Percentiles rank a stretch among this genome's conserved stretches.
Conservation (phyloP, 306 rosid genomes). For the Prosopis cineraria region DNA sequence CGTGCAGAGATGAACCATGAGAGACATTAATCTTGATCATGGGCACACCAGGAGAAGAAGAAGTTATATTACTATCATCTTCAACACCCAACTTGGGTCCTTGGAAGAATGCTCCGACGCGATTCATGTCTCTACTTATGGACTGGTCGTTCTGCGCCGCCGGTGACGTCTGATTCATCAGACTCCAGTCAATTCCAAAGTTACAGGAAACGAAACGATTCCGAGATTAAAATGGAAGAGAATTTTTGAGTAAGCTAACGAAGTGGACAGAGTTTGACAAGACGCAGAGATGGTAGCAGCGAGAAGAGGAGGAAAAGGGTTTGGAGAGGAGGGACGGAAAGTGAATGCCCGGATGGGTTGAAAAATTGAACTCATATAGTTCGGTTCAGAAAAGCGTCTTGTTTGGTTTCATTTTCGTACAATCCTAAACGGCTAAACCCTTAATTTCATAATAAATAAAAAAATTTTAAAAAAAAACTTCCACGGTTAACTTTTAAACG, state of each 20-base stretch:
- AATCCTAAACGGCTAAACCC: too few species aligned
- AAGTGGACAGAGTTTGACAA: not conserved
- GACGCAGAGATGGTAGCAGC: not conserved
- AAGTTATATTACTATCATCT: not conserved
- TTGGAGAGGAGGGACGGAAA: not conserved
- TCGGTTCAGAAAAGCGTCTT: not conserved
- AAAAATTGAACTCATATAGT: not conserved
- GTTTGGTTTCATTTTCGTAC: too few species aligned
- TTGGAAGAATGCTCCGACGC: constrained; percentile 2
- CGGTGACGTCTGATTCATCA: not conserved
- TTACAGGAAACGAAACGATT: not conserved
- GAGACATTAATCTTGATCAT: constrained; percentile 43
- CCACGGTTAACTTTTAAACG: too few species aligned
- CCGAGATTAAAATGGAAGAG: not conserved
- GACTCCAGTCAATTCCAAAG: not conserved
- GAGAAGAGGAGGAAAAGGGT: not conserved
- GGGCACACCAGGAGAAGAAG: constrained; percentile 33
- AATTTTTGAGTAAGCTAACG: not conserved
- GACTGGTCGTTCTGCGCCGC: not conserved
- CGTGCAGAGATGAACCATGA: constrained; percentile 43
- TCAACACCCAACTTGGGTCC: constrained; percentile 2
- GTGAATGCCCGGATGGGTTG: not conserved
- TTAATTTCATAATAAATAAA: too few species aligned
- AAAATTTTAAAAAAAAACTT: too few species aligned
- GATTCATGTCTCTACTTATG: not conserved